Conservation (phyloP, 73 alveolate species). For the Paramecium primaurelia region DNA sequence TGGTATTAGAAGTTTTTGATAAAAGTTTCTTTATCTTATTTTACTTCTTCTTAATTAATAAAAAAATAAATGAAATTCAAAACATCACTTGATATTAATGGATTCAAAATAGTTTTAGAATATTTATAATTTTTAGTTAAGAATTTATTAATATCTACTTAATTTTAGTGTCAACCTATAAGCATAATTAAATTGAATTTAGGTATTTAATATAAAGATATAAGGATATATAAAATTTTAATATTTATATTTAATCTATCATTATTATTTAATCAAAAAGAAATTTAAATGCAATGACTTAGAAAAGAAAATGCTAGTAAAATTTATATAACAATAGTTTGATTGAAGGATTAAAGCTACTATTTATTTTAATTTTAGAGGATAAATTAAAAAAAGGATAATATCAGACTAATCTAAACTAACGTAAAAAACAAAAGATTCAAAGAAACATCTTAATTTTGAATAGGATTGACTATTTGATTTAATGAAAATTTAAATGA, state of each 20-base stretch:
- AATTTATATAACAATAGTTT: constrained; percentile 96
- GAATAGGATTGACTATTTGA: constrained; percentile 19
- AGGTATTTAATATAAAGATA: constrained; percentile 74
- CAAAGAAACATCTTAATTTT: constrained; percentile 38
- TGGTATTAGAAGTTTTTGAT: too few relatives aligned
- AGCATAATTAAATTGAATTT: too few relatives aligned
- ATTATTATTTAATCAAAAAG: constrained; percentile 96
- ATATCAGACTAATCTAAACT: background rate
- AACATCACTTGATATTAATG: too few relatives aligned
- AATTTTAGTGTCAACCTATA: too few relatives aligned
- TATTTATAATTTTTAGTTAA: too few relatives aligned
- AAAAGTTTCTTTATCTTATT: too few relatives aligned
- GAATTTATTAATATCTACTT: too few relatives aligned
- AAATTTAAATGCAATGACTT: constrained; percentile 98
- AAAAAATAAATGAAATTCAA: too few relatives aligned
- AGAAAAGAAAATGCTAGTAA: constrained; percentile 96
- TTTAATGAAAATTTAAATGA: background rate
- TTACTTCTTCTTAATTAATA: too few relatives aligned
- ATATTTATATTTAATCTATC: too few relatives aligned
- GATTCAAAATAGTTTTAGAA: too few relatives aligned
- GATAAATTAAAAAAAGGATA: constrained; percentile 53
- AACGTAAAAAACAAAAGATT: constrained; percentile 52
- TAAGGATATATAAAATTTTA: constrained; percentile 72
- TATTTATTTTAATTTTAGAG: constrained; percentile 1
- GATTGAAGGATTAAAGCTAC: constrained; percentile 85